Conservation (phyloP, 345 rosid genomes). For the Pistacia vera region DNA sequence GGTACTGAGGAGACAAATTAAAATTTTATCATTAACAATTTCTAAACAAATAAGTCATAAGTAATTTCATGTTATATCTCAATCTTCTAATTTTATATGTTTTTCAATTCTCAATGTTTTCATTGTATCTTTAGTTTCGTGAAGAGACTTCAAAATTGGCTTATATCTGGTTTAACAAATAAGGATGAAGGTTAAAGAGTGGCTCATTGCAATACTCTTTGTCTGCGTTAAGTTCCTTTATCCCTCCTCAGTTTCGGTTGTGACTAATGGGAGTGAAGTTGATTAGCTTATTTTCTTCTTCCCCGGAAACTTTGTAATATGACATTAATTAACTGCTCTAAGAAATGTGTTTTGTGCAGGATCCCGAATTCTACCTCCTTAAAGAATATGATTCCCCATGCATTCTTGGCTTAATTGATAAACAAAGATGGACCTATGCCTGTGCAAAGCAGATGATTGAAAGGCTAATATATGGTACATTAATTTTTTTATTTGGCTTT, state of each 20-base stretch:
- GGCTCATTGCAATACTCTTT: neutral
- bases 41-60: no score
- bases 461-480: conserved; percentile 39
- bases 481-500: neutral
- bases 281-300: no score
- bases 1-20: no score
- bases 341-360: conserved; percentile 13
- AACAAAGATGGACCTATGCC: conserved; percentile 20
- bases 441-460: conserved; percentile 47
- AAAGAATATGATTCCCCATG: conserved; percentile 43
- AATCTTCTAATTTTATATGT: neutral
- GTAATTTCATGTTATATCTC: no score
- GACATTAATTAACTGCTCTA: no score
- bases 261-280: no score
- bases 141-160: neutral
- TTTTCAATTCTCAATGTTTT: neutral
- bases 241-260: no score
- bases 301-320: no score
- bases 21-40: no score
- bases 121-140: neutral
- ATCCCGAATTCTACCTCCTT: conserved; percentile 35
- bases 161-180: no score
- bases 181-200: neutral
- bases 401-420: conserved; percentile 39
- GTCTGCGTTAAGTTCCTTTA: neutral